phyloP scores from a whole-genome alignment of 2,329 filamentous ascomycete species.

The Arthrobotrys sphaeroides region DNA sequence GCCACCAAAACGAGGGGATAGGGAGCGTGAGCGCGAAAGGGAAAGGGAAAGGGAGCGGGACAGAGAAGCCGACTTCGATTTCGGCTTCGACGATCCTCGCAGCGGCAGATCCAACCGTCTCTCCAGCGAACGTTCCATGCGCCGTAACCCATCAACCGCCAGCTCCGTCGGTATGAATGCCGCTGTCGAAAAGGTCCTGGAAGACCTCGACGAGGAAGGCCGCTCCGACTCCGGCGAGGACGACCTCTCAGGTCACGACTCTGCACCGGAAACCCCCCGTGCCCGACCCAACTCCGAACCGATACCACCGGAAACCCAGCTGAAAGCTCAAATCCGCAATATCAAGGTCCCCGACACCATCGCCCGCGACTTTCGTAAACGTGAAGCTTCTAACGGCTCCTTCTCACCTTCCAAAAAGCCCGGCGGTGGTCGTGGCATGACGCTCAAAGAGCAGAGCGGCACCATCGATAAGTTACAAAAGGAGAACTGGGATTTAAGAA shows the following conservation, averaged over 20 bases:
- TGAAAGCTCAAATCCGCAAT: constrained; percentile 86
- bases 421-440: constrained; percentile 71
- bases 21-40: constrained; percentile 53
- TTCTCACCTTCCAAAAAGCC: constrained; percentile 70
- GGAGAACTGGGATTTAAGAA: constrained; percentile 96
- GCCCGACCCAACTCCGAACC: constrained; percentile 64
- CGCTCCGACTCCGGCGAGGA: constrained; percentile 36
- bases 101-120: constrained; percentile 59
- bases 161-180: constrained; percentile 36
- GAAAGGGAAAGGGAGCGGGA: constrained; percentile 43
- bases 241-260: constrained; percentile 52
- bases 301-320: constrained; percentile 83
- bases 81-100: constrained; percentile 57
- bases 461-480: constrained; percentile 96
- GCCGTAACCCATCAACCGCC: constrained; percentile 27
- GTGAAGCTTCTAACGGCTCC: constrained; percentile 66
- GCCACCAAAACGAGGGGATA: constrained; percentile 25
- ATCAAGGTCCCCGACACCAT: constrained; percentile 91
- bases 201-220: constrained; percentile 50
- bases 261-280: constrained; percentile 75
- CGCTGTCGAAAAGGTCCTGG: constrained; percentile 45
- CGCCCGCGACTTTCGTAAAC: constrained; percentile 81
- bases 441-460: constrained; percentile 95
- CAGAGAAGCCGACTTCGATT: constrained; percentile 41
- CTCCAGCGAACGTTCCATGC: constrained; percentile 56